Conservation (phyloP, 805 yeast species). For the Komagataella populi region DNA sequence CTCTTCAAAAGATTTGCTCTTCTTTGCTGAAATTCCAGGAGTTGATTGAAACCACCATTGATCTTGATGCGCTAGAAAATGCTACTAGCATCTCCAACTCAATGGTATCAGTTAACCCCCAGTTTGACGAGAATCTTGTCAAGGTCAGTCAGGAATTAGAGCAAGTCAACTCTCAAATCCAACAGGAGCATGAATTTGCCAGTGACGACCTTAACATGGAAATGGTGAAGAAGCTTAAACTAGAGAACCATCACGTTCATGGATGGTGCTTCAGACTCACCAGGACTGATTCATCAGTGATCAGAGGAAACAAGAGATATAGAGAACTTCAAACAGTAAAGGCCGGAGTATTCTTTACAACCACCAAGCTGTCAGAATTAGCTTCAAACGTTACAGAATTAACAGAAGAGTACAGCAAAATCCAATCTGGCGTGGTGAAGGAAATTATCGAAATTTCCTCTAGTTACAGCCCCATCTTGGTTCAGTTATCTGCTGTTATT, state of each 20-base stretch:
- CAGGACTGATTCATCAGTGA: conserved; percentile 71
- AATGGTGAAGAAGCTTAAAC: conserved; percentile 73
- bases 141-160: conserved; percentile 47
- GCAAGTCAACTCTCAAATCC: conserved; percentile 37
- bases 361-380: conserved; percentile 44
- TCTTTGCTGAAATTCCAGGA: conserved; percentile 63
- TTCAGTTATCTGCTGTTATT: conserved; percentile 46
- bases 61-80: conserved; percentile 65
- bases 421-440: conserved; percentile 66
- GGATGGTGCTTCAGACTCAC: conserved; percentile 95
- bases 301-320: conserved; percentile 51
- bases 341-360: conserved; percentile 90
- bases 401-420: conserved; percentile 53
- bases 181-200: conserved; percentile 43
- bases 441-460: conserved; percentile 74
- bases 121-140: conserved; percentile 69
- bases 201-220: conserved; percentile 73
- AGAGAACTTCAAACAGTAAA: conserved; percentile 82
- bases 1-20: conserved; percentile 31
- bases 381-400: conserved; percentile 45
- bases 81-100: conserved; percentile 40
- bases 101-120: conserved; percentile 68
- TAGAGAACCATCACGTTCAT: conserved; percentile 76
- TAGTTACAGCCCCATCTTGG: conserved; percentile 71
- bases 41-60: conserved; percentile 86